Conservation (phyloP, 1,139 yeast genomes). For the Kodamaea plutei region DNA sequence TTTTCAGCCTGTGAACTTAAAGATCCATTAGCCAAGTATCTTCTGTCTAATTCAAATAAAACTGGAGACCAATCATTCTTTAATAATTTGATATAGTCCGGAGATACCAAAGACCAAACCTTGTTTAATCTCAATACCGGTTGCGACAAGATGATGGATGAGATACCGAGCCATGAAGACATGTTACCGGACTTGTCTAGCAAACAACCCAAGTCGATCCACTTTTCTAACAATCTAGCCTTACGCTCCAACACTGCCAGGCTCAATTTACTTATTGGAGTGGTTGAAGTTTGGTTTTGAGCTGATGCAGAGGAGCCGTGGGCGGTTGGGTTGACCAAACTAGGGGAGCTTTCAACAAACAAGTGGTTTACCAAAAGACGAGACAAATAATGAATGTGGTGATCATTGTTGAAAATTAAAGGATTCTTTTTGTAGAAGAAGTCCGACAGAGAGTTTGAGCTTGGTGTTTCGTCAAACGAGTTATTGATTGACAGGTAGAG, state of each 20-base stretch:
- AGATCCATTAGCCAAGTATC: constrained; percentile 50
- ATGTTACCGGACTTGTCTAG: constrained; percentile 84
- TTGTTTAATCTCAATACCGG: constrained; percentile 71
- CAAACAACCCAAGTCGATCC: constrained; percentile 82
- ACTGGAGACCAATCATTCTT: constrained; percentile 93
- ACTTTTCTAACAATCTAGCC: constrained; percentile 68
- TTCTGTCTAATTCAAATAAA: constrained; percentile 79
- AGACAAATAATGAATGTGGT: constrained; percentile 74
- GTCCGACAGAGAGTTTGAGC: constrained; percentile 18
- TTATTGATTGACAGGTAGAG: constrained; percentile 27
- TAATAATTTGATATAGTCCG: constrained; percentile 56
- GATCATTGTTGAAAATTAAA: constrained; percentile 59
- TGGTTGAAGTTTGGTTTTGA: background rate
- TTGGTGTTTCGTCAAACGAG: constrained; percentile 8
- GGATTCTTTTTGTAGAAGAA: constrained; percentile 42
- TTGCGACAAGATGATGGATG: constrained; percentile 76
- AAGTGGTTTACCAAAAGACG: constrained; percentile 68
- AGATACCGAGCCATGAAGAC: constrained; percentile 93
- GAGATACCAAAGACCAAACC: constrained; percentile 74
- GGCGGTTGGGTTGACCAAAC: constrained; percentile 2
- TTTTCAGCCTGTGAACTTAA: constrained; percentile 10
- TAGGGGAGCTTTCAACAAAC: constrained; percentile 41
- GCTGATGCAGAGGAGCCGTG: background rate
- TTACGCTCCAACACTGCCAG: constrained; percentile 38
- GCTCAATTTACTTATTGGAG: constrained; percentile 8